Base-by-base conservation (phyloP, 2,329 filamentous ascomycete species). In the Pseudopyricularia cyperi region DNA sequence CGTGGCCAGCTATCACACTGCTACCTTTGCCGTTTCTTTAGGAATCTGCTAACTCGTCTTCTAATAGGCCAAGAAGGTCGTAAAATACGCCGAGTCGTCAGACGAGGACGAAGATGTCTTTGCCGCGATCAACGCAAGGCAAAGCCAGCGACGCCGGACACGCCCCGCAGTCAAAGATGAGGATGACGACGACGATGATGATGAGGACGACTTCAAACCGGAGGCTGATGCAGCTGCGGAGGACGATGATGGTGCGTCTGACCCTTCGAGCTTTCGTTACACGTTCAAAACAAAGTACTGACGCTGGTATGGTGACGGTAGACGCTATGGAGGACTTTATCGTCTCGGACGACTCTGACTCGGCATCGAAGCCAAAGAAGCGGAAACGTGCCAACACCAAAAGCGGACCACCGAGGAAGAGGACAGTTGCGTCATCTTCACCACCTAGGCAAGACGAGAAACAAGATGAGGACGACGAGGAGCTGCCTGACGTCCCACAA, bases 281-380 rank as follows among this genome's bases (percentile, higher is more conserved):
- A 17, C 14, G 24, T n/a, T 46, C 6, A 32, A 2, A 48, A 78
- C 71, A 75, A 68, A 87, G 93, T 51, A 80, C 94, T 71, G 88
- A 84, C 56, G 87, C 95, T 64, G 97, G 96, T 61, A 74, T 97
- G 22, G 89, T 85, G 4, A 81, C 85, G 0, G 90, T 42, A 78
- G 71, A 75, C 68, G 87, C 93, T 52, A 80, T 94, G 71, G 88
- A 84, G 55, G 87, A 95, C 64, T 97, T 97, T 61, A 74, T 97
- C 24, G 89, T 85, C 4, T 82, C 85, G 0, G 90, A 96, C 60
- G 88, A 94, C 42, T 91, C 88, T 0, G 89, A 95, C 48, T 85
- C 82, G 17, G 62, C 74, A 55, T 57, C 71, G 59, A 63, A 74
- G 24, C 72, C 84, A 0, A 85, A 80, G 63, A 95, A 95, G 68